Evolutionary conservation across 1,139 yeast species (phyloP), one percentile per base, ranked within the genome.

Genomic region (Suhomyces taliae): DNA sequence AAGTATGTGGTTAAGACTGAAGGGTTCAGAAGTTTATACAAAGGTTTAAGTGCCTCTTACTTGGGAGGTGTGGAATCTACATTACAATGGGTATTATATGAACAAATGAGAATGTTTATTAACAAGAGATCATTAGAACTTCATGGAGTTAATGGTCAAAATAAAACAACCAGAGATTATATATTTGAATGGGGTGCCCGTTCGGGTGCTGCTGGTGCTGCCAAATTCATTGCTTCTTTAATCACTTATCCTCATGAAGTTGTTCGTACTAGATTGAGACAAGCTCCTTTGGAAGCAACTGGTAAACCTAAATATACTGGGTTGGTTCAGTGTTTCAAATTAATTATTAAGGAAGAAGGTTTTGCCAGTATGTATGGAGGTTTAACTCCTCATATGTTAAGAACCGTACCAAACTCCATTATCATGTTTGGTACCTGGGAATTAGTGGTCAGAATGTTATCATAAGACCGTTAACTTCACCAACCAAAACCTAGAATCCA

Each of bases 401-500:
- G 99, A 67, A 95, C 99, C 0, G 99, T 95, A 41, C 99, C 99
- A 2, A 95, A 93, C 67, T 89, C 97, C 58, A 90, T 95, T 63
- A 91, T 95, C 55, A 93, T 95, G 98, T 95, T 95, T 74, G 99
- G 99, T 35, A 91, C 99, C 2, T 95, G 99, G 98, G 99, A 95
- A 62, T 69, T 95, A 40, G 89, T 95, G 43, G 90, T 93, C 38
- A 79, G 87, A 52, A 62, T 86, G 37, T 71, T 87, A 43, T 82
- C 90, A 15, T 64, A 40, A 46, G 26, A 11, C 32, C 32, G 2
- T 19, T 4, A 19, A 19, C 2, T 6, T 19, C 24, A 4, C 24
- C 2, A 19, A 19, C 24, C 24, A 19, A 19, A 19, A 19, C 24
- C 24, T 19, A 19, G 24, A 19, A 19, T 19, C 6, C 24, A 19